These are phyloP conservation scores for Aspergillus fumigatus DNA, from an alignment of 2,329 filamentous ascomycete species.

Conservation along the genomic window DNA sequence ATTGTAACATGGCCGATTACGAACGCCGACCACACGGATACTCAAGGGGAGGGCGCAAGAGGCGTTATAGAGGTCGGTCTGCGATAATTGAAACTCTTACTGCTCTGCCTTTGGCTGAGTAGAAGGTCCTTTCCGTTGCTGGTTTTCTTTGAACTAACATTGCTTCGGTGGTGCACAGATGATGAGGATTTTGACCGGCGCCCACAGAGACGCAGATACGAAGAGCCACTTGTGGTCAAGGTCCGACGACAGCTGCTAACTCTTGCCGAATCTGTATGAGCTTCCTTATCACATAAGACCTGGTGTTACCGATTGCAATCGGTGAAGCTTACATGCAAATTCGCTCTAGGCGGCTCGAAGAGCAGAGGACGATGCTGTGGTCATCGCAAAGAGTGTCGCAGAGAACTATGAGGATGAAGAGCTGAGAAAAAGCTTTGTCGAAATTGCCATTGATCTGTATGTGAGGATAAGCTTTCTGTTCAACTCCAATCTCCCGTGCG, in stretches of 20 bases:
- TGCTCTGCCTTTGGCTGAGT: background rate
- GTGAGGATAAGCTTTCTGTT: conserved; percentile 17
- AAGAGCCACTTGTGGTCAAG: conserved; percentile 66
- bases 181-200: conserved; percentile 73
- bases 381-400: conserved; percentile 69
- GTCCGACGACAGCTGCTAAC: conserved; percentile 73
- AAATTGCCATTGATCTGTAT: conserved; percentile 69
- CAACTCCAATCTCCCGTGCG: background rate
- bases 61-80: conserved; percentile 68
- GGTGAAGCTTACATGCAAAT: conserved; percentile 7
- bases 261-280: conserved; percentile 67
- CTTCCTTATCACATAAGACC: conserved; percentile 1
- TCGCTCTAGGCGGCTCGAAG: conserved; percentile 57
- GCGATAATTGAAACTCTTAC: background rate
- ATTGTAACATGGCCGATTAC: conserved; percentile 47
- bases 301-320: conserved; percentile 1
- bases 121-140: background rate
- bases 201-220: conserved; percentile 67
- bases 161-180: conserved; percentile 43
- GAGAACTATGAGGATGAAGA: conserved; percentile 85
- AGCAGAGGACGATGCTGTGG: conserved; percentile 72
- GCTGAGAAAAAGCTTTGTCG: conserved; percentile 66
- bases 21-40: conserved; percentile 51
- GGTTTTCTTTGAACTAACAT: background rate
- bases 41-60: conserved; percentile 59